Evolutionary conservation across 2,329 filamentous ascomycete genomes (phyloP), one percentile per base, ranked within the genome.

Genomic region (Pseudogymnoascus sp.): DNA sequence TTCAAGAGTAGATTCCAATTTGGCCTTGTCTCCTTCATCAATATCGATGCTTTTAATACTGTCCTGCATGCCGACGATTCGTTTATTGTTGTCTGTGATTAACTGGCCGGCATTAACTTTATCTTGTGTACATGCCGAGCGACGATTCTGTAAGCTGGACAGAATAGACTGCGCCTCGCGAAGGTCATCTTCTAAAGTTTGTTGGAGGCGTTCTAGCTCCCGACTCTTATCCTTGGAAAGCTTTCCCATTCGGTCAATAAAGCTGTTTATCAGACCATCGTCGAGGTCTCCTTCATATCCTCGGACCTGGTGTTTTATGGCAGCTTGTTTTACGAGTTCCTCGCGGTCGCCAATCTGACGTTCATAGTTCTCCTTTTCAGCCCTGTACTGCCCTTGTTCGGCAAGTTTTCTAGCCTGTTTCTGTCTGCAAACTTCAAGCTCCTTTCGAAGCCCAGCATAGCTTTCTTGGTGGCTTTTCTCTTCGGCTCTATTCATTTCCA

Each of bases 361-460:
- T 72, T 97, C 91, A 72, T 95, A 91, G 70, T 89, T 90, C 66
- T 90, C 88, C 76, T 93, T 92, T 72, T 96, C 88, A 1, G 93
- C 93, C 74, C 95, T 85, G 68, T 88, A 86, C 68, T 88, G 90
- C 47, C 93, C 93, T 69, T 86, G 82, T 68, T 92, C 88, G 0
- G 83, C 78, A 38, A 84, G 77, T 69, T 86, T 86, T 21, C 72
- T 68, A 0, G 81, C 81, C 44, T 84, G 73, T 4, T 79, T 74
- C 38, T 72, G 77, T 35, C 82, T 80, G 6, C 77, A 75, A 3
- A 74, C 66, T 1, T 73, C 72, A 11, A 85, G 72, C 7, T 80
- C 77, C 1, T 74, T 72, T 64, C 85, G 80, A n/a, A 96, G 79
- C 24, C 88, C 81, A 64, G 80, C 77, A 68, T 93, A 93, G 61